Base-by-base conservation (phyloP, 2,329 filamentous ascomycete species). In the Neofusicoccum sp. region DNA sequence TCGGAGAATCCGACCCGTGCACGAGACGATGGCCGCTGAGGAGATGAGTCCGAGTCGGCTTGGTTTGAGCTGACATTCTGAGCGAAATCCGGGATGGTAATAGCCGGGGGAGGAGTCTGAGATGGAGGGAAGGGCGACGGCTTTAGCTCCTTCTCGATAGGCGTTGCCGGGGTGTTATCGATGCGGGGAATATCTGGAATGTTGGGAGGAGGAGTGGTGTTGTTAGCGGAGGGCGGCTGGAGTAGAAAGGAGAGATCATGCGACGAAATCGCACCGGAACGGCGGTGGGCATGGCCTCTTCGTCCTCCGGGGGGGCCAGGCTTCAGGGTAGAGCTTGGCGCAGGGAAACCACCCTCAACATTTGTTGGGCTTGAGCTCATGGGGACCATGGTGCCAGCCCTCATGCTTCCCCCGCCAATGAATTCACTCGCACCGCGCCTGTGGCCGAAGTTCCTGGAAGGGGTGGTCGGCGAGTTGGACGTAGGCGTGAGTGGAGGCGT, bases 361-460 rank as follows among this genome's bases (percentile, higher is more conserved):
- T 88, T 91, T 9, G 87, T 89, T 33, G 89, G 88, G 70, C 88
- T 92, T 11, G 86, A 85, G 74, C 86, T 90, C 78, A 91, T 82
- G 79, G 76, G 82, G 76, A 69, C 86, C 80, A 67, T 84, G 78
- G 77, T 71, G 70, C 81, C 79, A 69, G 76, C 67, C 70, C 52
- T 28, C 3, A 80, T 78, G 47, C 78, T 78, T 69, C 89, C 89
- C 6, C 90, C 91, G 41, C 92, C 92, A 50, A 96, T 90, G 71
- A 96, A 93, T 74, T 97, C 93, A 73, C 93, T 97, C 33, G 88
- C 90, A 61, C 90, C 90, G 70, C 93, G 86, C 70, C 89, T 85
- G 72, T 93, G 90, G 28, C 88, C 87, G 36, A 79, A 78, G 29
- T 84, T 79, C 65, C 86, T 82, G 22, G 84, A 80, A 16, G 87